Percentiles rank a stretch among this genome's conserved stretches.
These are phyloP conservation scores for Didymella pomorum DNA, from an alignment of 2,329 filamentous ascomycete genomes.

Conservation along the genomic window DNA sequence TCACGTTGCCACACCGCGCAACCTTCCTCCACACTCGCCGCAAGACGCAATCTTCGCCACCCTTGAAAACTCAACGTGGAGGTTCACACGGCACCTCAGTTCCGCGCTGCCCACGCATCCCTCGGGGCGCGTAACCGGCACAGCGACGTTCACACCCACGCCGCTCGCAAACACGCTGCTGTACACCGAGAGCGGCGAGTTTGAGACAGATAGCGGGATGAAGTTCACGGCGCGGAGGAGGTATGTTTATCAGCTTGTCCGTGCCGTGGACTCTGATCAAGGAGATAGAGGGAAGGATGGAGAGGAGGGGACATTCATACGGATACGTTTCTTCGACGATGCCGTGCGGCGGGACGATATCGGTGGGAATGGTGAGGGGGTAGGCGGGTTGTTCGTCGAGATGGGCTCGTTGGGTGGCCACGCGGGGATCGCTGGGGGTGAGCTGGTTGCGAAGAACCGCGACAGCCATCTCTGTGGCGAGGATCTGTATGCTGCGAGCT, in stretches of 20 bases:
- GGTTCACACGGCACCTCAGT: conserved; percentile 64
- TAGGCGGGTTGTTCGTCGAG: conserved; percentile 79
- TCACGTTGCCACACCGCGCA: too few species aligned
- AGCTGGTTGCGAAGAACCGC: conserved; percentile 57
- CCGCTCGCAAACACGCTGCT: conserved; percentile 64
- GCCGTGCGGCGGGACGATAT: not conserved
- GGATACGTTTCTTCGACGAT: conserved; percentile 31
- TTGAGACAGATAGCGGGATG: conserved; percentile 64
- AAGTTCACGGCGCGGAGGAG: conserved; percentile 68
- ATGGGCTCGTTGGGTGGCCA: conserved; percentile 59
- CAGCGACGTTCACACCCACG: conserved; percentile 60
- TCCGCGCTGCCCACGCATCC: conserved; percentile 68
- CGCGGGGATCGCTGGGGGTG: not conserved
- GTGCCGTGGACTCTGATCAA: too few species aligned
- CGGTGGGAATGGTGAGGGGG: conserved; percentile 51
- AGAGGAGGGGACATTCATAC: conserved; percentile 5
- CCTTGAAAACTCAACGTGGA: conserved; percentile 58
- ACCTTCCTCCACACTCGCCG: conserved; percentile 8
- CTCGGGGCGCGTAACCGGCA: conserved; percentile 71
- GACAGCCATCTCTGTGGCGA: conserved; percentile 75
- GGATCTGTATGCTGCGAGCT: conserved; percentile 75
- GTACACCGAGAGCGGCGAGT: conserved; percentile 72
- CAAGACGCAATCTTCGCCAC: not conserved
- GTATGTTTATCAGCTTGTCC: conserved; percentile 67
- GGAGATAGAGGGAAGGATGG: too few species aligned